Base-by-base conservation (phyloP, 805 yeast genomes). In the Pichia nakasei region DNA sequence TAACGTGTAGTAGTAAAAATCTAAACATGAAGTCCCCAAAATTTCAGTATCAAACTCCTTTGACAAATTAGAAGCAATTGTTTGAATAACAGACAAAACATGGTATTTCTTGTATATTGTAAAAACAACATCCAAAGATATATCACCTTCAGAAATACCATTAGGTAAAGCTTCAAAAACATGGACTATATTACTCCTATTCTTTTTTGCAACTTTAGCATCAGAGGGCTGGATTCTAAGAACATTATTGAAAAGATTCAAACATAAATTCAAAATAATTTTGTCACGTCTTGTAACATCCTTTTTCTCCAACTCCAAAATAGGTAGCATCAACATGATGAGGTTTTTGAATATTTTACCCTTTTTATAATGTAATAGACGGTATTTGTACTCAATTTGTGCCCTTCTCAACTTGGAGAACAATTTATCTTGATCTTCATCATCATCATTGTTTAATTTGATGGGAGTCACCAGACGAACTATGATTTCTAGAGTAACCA, bases 401-500 rank as follows among this genome's bases (percentile, higher is more conserved):
- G 80, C 74, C 47, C 75, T 78, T 49, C 78, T 77, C 39, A 89
- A 65, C 42, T 76, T 76, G 9, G 80, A 68, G 55, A 74, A 82
- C 35, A 76, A 67, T 52, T 84, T 86, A 43, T 75, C 76, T 19
- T 67, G 67, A 0, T 81, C 67, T 3, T 81, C 72, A n/a, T 75
- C 67, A 3, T 80, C 72, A n/a, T 75, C 63, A 41, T 68, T 73
- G 4, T 22, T 27, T n/a, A 86, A 59, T 29, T 78, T 78, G 6
- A 84, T 58, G 0, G 97, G 97, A 85, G 95, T 84, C 0, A 96
- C 84, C 55, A 93, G 68, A 2, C 85, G 76, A 1, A 86, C 95
- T 46, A 93, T 63, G 7, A 93, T 60, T 60, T 93, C 96, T 44
- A 93, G 63, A 47, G 85, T 76, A 5, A 86, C 74, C 18, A 84